Evolutionary conservation across 208 protist species (phyloP).

Genomic region (Herpetomonas samuelpessoai): DNA sequence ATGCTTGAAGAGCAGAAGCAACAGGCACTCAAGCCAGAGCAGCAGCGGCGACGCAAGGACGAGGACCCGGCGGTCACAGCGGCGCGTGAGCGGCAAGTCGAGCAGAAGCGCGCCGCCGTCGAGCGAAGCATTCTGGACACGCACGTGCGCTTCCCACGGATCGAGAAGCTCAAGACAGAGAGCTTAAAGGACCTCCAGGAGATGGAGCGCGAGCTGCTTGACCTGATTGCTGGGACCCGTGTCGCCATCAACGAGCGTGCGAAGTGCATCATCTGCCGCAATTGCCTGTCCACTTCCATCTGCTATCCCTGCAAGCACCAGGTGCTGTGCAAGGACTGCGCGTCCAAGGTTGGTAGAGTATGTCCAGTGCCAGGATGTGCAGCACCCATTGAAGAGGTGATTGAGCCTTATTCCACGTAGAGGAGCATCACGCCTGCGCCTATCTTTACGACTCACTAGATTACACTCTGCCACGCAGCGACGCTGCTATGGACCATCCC

Average conservation of each 20-base stretch:
- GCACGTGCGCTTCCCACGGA: slow-evolving; percentile 57
- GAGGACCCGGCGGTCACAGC: slow-evolving; percentile 46
- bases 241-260: slow-evolving; percentile 80
- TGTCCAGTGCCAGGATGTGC: slow-evolving; percentile 74
- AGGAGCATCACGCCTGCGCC: too few relatives aligned
- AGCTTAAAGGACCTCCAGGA: slow-evolving; percentile 77
- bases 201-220: slow-evolving; percentile 75
- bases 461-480: too few relatives aligned
- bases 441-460: too few relatives aligned
- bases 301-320: slow-evolving; percentile 91
- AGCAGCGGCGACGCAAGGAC: slow-evolving; percentile 43
- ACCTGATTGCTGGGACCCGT: slow-evolving; percentile 69
- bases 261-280: slow-evolving; percentile 82
- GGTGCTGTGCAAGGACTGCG: slow-evolving; percentile 85
- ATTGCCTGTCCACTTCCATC: slow-evolving; percentile 74
- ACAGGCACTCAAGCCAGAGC: slow-evolving; percentile 55
- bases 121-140: slow-evolving; percentile 51
- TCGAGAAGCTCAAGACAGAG: slow-evolving; percentile 45
- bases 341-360: slow-evolving; percentile 39
- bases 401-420: slow-evolving; percentile 77
- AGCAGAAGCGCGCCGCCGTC: slow-evolving; percentile 28
- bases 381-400: slow-evolving; percentile 50
- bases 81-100: slow-evolving; percentile 37
- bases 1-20: slow-evolving; percentile 88
- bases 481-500: too few relatives aligned